Conservation (phyloP, 768 basidiomycete species). For the Hericium coralloides region DNA sequence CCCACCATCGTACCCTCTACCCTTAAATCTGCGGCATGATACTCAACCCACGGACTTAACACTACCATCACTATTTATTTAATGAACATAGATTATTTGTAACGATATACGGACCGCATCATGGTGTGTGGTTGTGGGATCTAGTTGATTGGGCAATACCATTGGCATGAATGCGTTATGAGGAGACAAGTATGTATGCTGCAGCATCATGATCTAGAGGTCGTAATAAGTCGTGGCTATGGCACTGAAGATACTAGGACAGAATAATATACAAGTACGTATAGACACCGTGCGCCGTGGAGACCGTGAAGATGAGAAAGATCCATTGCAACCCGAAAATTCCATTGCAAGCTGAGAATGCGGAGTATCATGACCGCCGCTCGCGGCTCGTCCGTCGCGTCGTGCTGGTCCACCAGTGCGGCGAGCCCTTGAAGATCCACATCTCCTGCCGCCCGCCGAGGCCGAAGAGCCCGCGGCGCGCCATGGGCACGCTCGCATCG, state of each 20-base stretch:
- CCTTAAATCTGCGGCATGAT: too few relatives aligned
- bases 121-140: too few relatives aligned
- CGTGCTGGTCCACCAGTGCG: conserved; percentile 10
- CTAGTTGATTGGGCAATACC: too few relatives aligned
- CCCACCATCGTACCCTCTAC: too few relatives aligned
- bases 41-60: too few relatives aligned
- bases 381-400: background rate
- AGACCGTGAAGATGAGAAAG: too few relatives aligned
- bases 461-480: conserved; percentile 27
- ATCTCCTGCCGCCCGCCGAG: conserved; percentile 43
- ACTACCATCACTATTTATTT: too few relatives aligned
- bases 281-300: background rate
- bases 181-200: too few relatives aligned
- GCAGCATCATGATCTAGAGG: too few relatives aligned
- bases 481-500: conserved; percentile 60
- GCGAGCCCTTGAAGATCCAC: conserved; percentile 50
- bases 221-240: too few relatives aligned
- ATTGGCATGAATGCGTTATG: too few relatives aligned
- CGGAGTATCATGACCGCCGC: background rate
- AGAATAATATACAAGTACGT: background rate
- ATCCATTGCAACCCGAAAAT: too few relatives aligned
- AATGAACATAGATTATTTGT: background rate
- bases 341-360: background rate
- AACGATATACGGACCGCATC: background rate
- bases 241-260: background rate